These are phyloP conservation scores for Solanum chiquidenum DNA, from an alignment of 257 asterid genomes.

Conservation along the genomic window DNA sequence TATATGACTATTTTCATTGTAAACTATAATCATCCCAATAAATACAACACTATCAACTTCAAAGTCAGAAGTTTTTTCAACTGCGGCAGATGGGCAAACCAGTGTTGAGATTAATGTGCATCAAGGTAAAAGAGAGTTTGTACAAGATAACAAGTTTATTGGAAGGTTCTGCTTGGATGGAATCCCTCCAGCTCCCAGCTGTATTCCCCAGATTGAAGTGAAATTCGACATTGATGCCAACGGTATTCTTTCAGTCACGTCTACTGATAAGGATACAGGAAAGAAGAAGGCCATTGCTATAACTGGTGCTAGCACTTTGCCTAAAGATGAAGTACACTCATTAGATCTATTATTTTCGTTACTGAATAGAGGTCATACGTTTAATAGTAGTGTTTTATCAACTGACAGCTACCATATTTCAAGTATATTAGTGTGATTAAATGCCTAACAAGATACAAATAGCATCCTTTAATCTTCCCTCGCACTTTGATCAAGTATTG, in stretches of 20 bases:
- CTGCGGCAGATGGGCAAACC: conserved; percentile 80
- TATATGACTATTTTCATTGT: too few species aligned
- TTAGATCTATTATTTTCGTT: background rate
- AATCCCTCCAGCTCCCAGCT: conserved; percentile 84
- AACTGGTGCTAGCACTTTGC: conserved; percentile 72
- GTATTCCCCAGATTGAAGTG: conserved; percentile 78
- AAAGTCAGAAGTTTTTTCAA: conserved; percentile 78
- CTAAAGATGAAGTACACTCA: conserved; percentile 53
- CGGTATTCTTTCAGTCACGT: conserved; percentile 68
- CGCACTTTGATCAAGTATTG: background rate
- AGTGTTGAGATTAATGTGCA: conserved; percentile 68
- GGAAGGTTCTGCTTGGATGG: conserved; percentile 83
- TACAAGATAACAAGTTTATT: conserved; percentile 61
- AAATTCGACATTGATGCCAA: conserved; percentile 81
- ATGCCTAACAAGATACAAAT: background rate
- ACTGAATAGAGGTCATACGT: background rate
- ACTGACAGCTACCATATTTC: background rate
- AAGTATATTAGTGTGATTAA: background rate
- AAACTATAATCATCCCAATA: conserved; percentile 60
- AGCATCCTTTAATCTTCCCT: background rate
- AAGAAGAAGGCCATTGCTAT: conserved; percentile 74
- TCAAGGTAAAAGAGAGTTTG: conserved; percentile 83
- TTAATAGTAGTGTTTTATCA: background rate
- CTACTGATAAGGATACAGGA: conserved; percentile 76
- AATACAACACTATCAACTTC: conserved; percentile 78